Conservation (phyloP, 495 filamentous ascomycete species). For the Xylaria curta region DNA sequence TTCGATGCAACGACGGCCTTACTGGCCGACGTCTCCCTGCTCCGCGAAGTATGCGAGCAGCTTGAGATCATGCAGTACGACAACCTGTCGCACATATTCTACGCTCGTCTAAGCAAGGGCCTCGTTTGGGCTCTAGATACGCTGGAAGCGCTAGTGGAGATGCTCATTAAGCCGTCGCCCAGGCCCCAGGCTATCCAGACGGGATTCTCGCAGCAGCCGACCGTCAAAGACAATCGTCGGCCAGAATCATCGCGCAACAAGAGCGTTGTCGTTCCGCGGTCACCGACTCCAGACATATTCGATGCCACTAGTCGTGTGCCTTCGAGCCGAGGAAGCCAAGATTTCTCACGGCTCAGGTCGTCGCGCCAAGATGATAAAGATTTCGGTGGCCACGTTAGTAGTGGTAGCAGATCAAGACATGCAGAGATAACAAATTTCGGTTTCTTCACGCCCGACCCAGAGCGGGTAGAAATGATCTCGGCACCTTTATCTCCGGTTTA, state of each 20-base stretch:
- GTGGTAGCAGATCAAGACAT: background rate
- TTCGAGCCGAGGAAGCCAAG: constrained; percentile 13
- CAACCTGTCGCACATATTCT: constrained; percentile 26
- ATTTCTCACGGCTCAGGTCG: constrained; percentile 1
- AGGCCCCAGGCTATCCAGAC: background rate
- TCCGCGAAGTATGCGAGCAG: constrained; percentile 19
- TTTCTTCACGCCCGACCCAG: constrained; percentile 17
- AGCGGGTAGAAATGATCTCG: constrained; percentile 21
- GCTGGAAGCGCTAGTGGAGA: constrained; percentile 18
- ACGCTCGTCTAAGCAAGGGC: constrained; percentile 21
- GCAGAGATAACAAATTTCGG: constrained; percentile 20
- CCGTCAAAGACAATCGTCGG: background rate
- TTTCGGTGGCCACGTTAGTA: background rate
- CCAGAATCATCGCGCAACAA: constrained; percentile 3
- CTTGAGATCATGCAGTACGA: constrained; percentile 26
- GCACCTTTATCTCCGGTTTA: constrained; percentile 7
- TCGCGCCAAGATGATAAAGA: constrained; percentile 16
- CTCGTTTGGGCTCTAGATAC: constrained; percentile 24
- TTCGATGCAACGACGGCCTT: constrained; percentile 3
- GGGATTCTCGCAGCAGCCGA: constrained; percentile 2
- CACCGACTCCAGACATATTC: constrained; percentile 20
- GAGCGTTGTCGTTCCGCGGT: background rate
- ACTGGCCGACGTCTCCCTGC: constrained; percentile 19
- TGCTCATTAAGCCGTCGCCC: constrained; percentile 2
- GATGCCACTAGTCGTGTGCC: background rate